A percentile compares a stretch with the other conserved stretches of the same genome.
Evolutionary conservation across 2,329 filamentous ascomycete species (phyloP).

Genomic region (Chaetomiaceae sp.): DNA sequence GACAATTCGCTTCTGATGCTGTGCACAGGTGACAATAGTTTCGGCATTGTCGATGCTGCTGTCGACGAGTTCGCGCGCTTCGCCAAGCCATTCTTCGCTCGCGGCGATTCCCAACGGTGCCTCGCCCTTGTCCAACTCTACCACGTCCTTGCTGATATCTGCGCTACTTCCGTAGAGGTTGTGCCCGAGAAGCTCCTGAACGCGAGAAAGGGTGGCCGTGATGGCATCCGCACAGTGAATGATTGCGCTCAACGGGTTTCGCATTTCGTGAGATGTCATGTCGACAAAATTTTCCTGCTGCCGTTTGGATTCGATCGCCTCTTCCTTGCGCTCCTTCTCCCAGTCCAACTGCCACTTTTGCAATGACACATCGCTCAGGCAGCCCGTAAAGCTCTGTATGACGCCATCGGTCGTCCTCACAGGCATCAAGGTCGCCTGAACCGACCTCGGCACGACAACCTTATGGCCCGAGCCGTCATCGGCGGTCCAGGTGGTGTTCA

Average conservation of each 20-base stretch:
- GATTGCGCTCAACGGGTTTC: slow-evolving; percentile 69
- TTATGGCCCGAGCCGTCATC: slow-evolving; percentile 43
- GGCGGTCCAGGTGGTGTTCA: slow-evolving; percentile 44
- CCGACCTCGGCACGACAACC: slow-evolving; percentile 44
- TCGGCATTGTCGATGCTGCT: slow-evolving; percentile 69
- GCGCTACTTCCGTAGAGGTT: slow-evolving; percentile 20
- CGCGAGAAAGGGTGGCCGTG: slow-evolving; percentile 44
- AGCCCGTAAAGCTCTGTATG: slow-evolving; percentile 48
- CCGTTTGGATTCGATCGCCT: slow-evolving; percentile 55
- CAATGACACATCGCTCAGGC: slow-evolving; percentile 45
- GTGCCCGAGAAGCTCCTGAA: slow-evolving; percentile 37
- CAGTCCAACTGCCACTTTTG: slow-evolving; percentile 50
- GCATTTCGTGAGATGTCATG: slow-evolving; percentile 68
- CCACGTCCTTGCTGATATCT: background rate
- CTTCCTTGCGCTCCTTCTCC: slow-evolving; percentile 47
- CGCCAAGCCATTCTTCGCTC: slow-evolving; percentile 28
- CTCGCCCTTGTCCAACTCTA: slow-evolving; percentile 25
- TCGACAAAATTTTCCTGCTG: slow-evolving; percentile 81
- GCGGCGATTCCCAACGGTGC: slow-evolving; percentile 12
- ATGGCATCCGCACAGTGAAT: slow-evolving; percentile 72
- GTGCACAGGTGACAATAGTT: slow-evolving; percentile 71
- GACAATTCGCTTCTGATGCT: slow-evolving; percentile 77
- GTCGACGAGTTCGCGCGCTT: slow-evolving; percentile 44
- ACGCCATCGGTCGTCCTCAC: slow-evolving; percentile 43
- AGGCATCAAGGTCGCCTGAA: slow-evolving; percentile 48